Percentiles rank a stretch among this genome's conserved stretches.
Conservation (phyloP, 441 rosid genomes). For the Populus tomentosa region DNA sequence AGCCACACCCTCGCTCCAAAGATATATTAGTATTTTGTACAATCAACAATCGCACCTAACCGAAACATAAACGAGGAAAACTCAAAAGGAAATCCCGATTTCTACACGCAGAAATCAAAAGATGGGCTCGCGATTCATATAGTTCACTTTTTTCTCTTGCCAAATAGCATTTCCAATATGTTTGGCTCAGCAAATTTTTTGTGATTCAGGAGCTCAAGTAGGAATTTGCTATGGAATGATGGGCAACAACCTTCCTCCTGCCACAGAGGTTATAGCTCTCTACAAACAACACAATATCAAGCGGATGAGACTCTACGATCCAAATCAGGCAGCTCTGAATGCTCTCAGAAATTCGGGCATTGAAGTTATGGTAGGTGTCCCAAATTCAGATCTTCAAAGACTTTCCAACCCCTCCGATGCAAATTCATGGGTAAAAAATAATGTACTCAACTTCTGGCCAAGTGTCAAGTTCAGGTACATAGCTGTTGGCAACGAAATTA, state of each 20-base stretch:
- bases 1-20: neutral
- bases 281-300: slow-evolving; percentile 39
- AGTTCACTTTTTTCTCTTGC: neutral
- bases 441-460: slow-evolving; percentile 36
- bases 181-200: neutral
- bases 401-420: slow-evolving; percentile 37
- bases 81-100: no score
- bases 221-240: slow-evolving; percentile 60
- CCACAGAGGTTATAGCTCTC: slow-evolving; percentile 34
- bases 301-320: slow-evolving; percentile 45
- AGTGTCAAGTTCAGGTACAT: slow-evolving; percentile 40
- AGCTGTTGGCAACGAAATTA: slow-evolving; percentile 54
- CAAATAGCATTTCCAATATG: neutral
- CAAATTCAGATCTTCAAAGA: slow-evolving; percentile 37
- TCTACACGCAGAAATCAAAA: no score
- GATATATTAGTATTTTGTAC: no score
- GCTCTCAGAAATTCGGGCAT: slow-evolving; percentile 49
- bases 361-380: slow-evolving; percentile 45
- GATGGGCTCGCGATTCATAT: no score
- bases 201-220: slow-evolving; percentile 30
- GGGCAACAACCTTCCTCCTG: slow-evolving; percentile 52
- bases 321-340: slow-evolving; percentile 40
- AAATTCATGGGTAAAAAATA: slow-evolving; percentile 37
- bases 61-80: no score
- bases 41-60: no score